A percentile compares a stretch with the other conserved stretches of the same genome.
These are phyloP conservation scores for Cutaneotrichosporon mucoides DNA, from an alignment of 1,284 basidiomycete species.

Conservation along the genomic window DNA sequence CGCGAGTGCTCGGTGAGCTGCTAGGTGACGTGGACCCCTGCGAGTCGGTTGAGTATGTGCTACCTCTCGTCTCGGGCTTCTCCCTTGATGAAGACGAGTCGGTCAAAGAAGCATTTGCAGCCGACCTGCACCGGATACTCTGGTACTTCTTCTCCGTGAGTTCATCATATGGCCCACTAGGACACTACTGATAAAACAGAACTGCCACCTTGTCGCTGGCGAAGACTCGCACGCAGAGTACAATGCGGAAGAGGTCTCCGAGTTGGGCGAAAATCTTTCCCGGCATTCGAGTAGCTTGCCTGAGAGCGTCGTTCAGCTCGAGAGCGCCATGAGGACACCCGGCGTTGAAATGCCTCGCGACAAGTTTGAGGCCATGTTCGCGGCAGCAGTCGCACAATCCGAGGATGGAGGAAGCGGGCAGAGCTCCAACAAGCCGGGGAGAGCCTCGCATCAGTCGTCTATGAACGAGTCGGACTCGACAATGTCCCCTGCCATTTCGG, in stretches of 20 bases:
- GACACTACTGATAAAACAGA: slow-evolving; percentile 27
- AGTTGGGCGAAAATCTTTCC: background rate
- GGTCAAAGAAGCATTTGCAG: slow-evolving; percentile 86
- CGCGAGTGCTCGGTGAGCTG: slow-evolving; percentile 68
- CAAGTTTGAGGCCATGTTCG: background rate
- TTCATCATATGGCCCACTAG: background rate
- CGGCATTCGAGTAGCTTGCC: slow-evolving; percentile 2
- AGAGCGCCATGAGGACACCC: slow-evolving; percentile 1
- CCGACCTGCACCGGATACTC: slow-evolving; percentile 73
- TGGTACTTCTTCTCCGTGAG: slow-evolving; percentile 89
- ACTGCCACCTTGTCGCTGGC: slow-evolving; percentile 23
- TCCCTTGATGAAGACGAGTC: slow-evolving; percentile 86
- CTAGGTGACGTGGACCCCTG: slow-evolving; percentile 71
- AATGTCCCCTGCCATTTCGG: background rate
- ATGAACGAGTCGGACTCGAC: no score
- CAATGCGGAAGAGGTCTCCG: background rate
- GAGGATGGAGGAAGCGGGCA: background rate
- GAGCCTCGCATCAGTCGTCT: no score
- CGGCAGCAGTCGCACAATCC: background rate
- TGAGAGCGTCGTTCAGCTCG: slow-evolving; percentile 5
- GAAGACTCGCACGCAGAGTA: slow-evolving; percentile 5
- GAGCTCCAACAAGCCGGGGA: background rate
- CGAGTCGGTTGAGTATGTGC: slow-evolving; percentile 90
- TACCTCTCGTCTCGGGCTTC: slow-evolving; percentile 80
- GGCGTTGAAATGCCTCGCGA: slow-evolving; percentile 3